Conservation (phyloP, 164 flowering plant species). For the Vitis rupestris region DNA sequence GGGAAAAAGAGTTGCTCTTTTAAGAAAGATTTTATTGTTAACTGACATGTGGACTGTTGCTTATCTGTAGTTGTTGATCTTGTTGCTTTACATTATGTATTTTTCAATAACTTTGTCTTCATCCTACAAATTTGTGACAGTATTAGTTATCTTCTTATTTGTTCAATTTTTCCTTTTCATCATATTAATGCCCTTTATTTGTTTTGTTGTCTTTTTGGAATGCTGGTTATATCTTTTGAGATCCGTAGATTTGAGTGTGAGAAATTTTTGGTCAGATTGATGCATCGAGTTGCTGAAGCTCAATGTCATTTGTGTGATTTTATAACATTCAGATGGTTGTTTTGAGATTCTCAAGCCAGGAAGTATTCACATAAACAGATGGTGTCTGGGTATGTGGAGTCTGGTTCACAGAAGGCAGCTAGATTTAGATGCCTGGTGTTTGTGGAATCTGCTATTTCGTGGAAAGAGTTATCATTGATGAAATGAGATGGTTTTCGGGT, state of each 20-base stretch:
- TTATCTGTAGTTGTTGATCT: not conserved
- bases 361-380: slow-evolving; percentile 5
- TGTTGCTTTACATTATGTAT: not conserved
- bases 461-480: not conserved
- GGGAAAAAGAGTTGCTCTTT: too few species aligned
- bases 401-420: slow-evolving; percentile 3
- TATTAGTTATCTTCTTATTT: not conserved
- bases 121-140: not conserved
- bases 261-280: slow-evolving; percentile 9
- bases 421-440: slow-evolving; percentile 9
- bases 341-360: slow-evolving; percentile 8
- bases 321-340: slow-evolving; percentile 2
- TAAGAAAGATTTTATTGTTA: too few species aligned
- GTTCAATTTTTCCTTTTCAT: not conserved
- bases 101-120: not conserved
- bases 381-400: slow-evolving; percentile 8
- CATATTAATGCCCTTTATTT: slow-evolving; percentile 3
- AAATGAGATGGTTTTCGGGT: too few species aligned
- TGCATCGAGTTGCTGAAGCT: slow-evolving; percentile 18
- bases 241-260: slow-evolving; percentile 16
- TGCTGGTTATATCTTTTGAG: slow-evolving; percentile 20
- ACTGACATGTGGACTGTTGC: too few species aligned
- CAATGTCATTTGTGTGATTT: slow-evolving; percentile 8
- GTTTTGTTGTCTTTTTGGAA: slow-evolving; percentile 10
- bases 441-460: not conserved